Evolutionary conservation across 2,329 filamentous ascomycete species (phyloP).

Genomic region (Corniculantispora saksenae): DNA sequence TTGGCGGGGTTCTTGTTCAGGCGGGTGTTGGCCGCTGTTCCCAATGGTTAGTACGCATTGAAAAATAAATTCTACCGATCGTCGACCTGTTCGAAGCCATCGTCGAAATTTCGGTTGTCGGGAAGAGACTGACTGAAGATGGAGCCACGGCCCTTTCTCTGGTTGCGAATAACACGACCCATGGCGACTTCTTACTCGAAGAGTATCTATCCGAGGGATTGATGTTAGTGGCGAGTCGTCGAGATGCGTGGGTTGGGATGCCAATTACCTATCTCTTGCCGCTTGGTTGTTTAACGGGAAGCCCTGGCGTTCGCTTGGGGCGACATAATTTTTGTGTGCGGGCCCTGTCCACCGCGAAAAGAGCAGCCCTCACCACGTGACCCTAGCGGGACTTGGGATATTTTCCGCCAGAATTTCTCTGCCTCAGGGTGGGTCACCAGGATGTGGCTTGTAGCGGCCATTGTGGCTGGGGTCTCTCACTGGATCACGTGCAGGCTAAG

Average conservation of each 20-base stretch:
- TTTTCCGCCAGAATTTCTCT: conserved; percentile 3
- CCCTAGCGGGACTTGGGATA: not conserved
- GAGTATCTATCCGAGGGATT: conserved; percentile 28
- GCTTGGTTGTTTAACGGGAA: conserved; percentile 42
- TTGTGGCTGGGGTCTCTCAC: conserved; percentile 6
- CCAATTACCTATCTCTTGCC: conserved; percentile 41
- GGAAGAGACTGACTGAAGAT: conserved; percentile 53
- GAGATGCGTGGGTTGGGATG: conserved; percentile 21
- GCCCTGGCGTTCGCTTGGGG: conserved; percentile 29
- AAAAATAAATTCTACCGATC: conserved; percentile 5
- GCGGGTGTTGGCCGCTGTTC: conserved; percentile 74
- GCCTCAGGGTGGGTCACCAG: not conserved
- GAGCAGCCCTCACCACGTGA: conserved; percentile 40
- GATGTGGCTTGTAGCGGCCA: conserved; percentile 11
- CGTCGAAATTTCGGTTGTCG: conserved; percentile 17
- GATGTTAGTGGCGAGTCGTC: conserved; percentile 32
- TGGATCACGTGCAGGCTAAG: not conserved
- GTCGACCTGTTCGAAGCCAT: conserved; percentile 21
- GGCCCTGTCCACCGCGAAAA: conserved; percentile 24
- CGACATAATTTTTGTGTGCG: conserved; percentile 43
- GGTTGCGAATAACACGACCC: conserved; percentile 66
- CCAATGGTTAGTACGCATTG: conserved; percentile 32
- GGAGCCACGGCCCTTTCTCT: conserved; percentile 61
- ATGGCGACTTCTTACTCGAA: conserved; percentile 44
- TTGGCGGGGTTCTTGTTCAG: conserved; percentile 84